phyloP scores from a whole-genome alignment of 495 filamentous ascomycete genomes.

The Trypethelium eluteriae region DNA sequence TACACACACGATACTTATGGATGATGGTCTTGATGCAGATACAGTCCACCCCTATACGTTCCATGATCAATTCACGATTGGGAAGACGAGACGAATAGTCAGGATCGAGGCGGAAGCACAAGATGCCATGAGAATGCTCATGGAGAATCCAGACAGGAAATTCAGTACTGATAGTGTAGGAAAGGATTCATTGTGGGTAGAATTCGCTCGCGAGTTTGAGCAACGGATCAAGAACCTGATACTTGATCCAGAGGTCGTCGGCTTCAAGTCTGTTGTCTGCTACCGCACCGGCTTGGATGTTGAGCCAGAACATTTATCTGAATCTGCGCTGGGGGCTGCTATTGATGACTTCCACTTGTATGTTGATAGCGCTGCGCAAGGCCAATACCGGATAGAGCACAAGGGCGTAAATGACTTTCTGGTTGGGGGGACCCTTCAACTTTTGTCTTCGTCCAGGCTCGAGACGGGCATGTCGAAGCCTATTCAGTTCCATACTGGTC shows the following conservation, averaged over 20 bases:
- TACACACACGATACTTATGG: constrained; percentile 69
- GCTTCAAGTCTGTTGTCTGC: constrained; percentile 80
- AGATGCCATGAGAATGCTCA: constrained; percentile 42
- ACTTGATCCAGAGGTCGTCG: constrained; percentile 61
- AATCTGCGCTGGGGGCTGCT: not conserved
- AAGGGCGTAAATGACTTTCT: constrained; percentile 58
- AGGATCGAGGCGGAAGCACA: constrained; percentile 74
- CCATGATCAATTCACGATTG: constrained; percentile 60
- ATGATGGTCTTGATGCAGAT: constrained; percentile 59
- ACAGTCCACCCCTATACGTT: constrained; percentile 56
- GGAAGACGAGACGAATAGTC: constrained; percentile 66
- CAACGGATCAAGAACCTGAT: constrained; percentile 46
- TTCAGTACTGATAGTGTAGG: constrained; percentile 21
- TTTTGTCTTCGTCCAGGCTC: constrained; percentile 37
- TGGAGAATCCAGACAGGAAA: constrained; percentile 25
- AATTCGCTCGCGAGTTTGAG: constrained; percentile 42
- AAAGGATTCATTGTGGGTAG: constrained; percentile 30
- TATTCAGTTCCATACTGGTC: constrained; percentile 78
- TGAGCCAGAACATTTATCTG: constrained; percentile 18
- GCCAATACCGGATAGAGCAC: constrained; percentile 51
- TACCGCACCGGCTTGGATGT: constrained; percentile 71
- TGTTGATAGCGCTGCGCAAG: constrained; percentile 22
- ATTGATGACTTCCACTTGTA: constrained; percentile 19
- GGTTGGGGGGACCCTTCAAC: constrained; percentile 42
- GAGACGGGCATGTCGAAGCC: constrained; percentile 48